A percentile compares a stretch with the other conserved stretches of the same genome.
These are phyloP conservation scores for Stromatinia cepivora DNA, from an alignment of 2,329 filamentous ascomycete genomes.

Conservation along the genomic window DNA sequence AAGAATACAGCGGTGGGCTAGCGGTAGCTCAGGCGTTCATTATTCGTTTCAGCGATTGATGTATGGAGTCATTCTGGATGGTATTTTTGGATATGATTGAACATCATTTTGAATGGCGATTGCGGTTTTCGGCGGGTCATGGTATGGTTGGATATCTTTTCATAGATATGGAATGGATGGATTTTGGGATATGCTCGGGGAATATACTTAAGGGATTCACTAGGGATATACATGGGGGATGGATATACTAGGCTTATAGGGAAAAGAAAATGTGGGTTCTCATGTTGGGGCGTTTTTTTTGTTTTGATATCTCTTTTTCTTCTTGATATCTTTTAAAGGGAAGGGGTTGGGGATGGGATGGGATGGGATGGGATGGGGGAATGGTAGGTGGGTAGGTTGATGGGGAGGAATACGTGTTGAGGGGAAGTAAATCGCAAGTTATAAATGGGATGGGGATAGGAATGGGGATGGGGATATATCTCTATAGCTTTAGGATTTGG, in stretches of 20 bases:
- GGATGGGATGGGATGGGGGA: too few species aligned
- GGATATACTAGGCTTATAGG: conserved; percentile 1
- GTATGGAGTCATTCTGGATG: conserved; percentile 13
- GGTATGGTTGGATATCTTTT: background rate
- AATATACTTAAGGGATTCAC: too few species aligned
- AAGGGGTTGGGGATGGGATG: too few species aligned
- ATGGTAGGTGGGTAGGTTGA: too few species aligned
- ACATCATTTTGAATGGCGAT: background rate
- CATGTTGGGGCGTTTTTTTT: background rate
- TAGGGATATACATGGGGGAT: background rate
- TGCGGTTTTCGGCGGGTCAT: background rate
- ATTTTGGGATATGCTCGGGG: background rate
- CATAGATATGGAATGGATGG: background rate
- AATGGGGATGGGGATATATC: too few species aligned
- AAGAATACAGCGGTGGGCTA: background rate
- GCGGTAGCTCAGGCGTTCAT: conserved; percentile 1
- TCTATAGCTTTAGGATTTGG: too few species aligned
- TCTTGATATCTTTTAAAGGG: too few species aligned
- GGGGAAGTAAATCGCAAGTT: too few species aligned
- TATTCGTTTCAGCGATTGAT: conserved; percentile 2
- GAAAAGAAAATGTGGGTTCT: background rate
- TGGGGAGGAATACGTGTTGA: too few species aligned
- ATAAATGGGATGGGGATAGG: too few species aligned
- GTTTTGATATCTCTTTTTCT: background rate
- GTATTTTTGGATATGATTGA: conserved; percentile 12